These are phyloP conservation scores for Talaromyces sp. DNA, from an alignment of 2,329 filamentous ascomycete genomes.

Conservation along the genomic window DNA sequence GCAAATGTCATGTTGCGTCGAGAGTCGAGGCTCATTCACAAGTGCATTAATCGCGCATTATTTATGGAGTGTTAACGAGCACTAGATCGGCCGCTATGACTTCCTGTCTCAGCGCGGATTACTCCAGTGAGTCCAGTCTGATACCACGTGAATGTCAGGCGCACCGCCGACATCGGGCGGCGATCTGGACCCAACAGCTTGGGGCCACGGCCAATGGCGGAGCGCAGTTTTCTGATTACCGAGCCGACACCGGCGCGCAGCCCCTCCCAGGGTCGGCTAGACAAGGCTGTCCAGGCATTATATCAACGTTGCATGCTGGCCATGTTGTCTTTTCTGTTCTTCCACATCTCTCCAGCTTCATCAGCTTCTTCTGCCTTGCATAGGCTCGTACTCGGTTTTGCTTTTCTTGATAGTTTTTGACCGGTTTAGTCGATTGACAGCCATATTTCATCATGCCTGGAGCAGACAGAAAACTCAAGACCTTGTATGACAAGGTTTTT, in stretches of 20 bases:
- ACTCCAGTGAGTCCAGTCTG: not conserved
- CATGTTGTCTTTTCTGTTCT: not conserved
- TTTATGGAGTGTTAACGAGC: not conserved
- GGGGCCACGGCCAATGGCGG: constrained; percentile 4
- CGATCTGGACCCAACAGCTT: not conserved
- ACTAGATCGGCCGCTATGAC: not conserved
- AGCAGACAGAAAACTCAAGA: constrained; percentile 66
- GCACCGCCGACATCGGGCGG: constrained; percentile 6
- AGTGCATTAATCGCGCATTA: not conserved
- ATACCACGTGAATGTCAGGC: not conserved
- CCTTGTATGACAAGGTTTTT: constrained; percentile 97
- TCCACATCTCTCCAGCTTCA: not conserved
- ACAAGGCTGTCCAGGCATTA: constrained; percentile 3
- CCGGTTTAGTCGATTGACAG: not conserved
- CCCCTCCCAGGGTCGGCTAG: constrained; percentile 9
- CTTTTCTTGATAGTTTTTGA: not conserved
- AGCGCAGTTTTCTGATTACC: constrained; percentile 4
- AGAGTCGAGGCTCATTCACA: not conserved
- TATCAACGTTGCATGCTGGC: not conserved
- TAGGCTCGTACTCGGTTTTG: not conserved
- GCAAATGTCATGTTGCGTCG: not conserved
- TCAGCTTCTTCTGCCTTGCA: not conserved
- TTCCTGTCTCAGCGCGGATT: constrained; percentile 3
- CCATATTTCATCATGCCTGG: constrained; percentile 62
- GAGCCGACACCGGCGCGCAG: constrained; percentile 8